These are phyloP conservation scores for Miscanthus lutarioriparius DNA, from an alignment of 176 grass and related monocot species.

Conservation along the genomic window DNA sequence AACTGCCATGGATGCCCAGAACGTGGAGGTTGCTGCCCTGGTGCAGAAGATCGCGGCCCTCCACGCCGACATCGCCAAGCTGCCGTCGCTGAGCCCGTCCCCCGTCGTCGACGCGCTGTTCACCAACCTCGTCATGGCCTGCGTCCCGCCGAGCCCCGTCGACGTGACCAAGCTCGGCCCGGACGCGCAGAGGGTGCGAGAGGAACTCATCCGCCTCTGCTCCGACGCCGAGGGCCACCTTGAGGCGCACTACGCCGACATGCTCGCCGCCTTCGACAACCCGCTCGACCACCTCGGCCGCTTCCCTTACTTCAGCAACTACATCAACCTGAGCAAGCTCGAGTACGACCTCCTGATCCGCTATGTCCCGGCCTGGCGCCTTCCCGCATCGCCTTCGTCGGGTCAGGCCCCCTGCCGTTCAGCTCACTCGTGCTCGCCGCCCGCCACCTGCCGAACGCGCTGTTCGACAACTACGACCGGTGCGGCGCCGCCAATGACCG, in stretches of 20 bases:
- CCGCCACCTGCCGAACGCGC: conserved; percentile 36
- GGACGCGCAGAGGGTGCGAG: conserved; percentile 52
- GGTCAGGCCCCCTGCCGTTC: conserved; percentile 58
- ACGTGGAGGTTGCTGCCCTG: conserved; percentile 48
- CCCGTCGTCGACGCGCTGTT: conserved; percentile 62
- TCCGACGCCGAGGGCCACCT: conserved; percentile 64
- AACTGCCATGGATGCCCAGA: conserved; percentile 28
- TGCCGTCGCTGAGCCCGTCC: conserved; percentile 58
- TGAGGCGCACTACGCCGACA: conserved; percentile 74
- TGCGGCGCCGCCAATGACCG: conserved; percentile 48
- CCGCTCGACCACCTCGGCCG: conserved; percentile 66
- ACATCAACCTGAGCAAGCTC: conserved; percentile 69
- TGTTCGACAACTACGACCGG: conserved; percentile 59
- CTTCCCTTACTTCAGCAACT: conserved; percentile 85
- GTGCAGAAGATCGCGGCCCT: conserved; percentile 56
- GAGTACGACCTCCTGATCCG: conserved; percentile 64
- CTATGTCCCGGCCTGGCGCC: conserved; percentile 30
- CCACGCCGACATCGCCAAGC: conserved; percentile 47
- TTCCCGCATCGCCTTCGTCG: conserved; percentile 49
- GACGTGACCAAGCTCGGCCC: conserved; percentile 60
- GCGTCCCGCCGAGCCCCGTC: conserved; percentile 61
- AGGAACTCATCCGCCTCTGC: conserved; percentile 64
- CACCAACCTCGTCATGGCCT: conserved; percentile 65
- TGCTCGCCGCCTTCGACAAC: conserved; percentile 66
- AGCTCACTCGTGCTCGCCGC: conserved; percentile 57